Evolutionary conservation across 805 yeast genomes (phyloP), one percentile per base, ranked within the genome.

Genomic region (Metschnikowia peoriensis): DNA sequence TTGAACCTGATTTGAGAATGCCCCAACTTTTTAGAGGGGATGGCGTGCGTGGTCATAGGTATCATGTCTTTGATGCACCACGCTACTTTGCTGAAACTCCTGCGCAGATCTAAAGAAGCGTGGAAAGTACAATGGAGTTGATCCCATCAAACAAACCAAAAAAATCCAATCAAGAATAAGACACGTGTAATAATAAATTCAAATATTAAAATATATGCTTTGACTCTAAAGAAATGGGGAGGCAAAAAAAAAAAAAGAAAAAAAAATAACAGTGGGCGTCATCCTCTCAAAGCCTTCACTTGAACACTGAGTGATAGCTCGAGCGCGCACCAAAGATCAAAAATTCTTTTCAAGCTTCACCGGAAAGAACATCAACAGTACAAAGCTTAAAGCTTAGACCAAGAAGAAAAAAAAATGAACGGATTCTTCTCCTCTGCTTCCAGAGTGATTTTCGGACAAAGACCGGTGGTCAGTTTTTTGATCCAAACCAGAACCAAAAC

Each of bases 11-110:
- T 48, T 75, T 84, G 62, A 77, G 88, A 61, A 90, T 91, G 82
- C 98, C 98, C 1, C 69, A 72, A 7, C 71, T 81, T 61, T 91
- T 93, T 69, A 77, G 82, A 57, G 97, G 96, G 10, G 92, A 88
- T 32, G 99, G 99, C 44, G 92, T 91, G 27, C 82, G 97, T 58
- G 98, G 93, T 1, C 99, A 94, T 68, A 77, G 83, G 58, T 94
- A 87, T 76, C 98, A 94, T 68, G 99, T 94, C 0, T 91, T 94
- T 69, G 94, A 90, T 59, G 94, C 88, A 68, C 99, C 99, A 4
- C 80, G 96, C 57, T 92, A 92, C 66, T 90, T 81, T 63, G 77
- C 73, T 10, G 73, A 65, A 42, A 50, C 54, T 12, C 42, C 46
- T 5, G 52, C 44, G 15, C 56, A 52, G 43, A 42, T 50, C 7